These are phyloP conservation scores for Clavispora carvajalis DNA, from an alignment of 805 yeast genomes.

Conservation along the genomic window DNA sequence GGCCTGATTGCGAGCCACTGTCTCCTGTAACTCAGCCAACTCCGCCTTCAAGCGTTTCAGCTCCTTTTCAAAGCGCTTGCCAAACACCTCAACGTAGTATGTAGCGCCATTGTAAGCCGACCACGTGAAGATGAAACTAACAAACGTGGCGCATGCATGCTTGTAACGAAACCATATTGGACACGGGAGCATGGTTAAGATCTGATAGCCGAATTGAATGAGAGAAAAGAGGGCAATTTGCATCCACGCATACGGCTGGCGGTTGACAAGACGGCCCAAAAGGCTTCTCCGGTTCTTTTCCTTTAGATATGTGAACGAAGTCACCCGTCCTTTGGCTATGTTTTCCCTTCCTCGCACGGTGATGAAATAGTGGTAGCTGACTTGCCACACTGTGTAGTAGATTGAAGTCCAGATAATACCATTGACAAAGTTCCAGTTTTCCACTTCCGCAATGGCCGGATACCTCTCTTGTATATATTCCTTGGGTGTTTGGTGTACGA, in stretches of 20 bases:
- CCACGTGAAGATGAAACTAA: constrained; percentile 65
- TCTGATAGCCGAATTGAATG: constrained; percentile 82
- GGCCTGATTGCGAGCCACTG: constrained; percentile 8
- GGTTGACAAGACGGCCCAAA: constrained; percentile 73
- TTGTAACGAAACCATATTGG: constrained; percentile 82
- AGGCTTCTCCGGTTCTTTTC: constrained; percentile 58
- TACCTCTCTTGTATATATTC: constrained; percentile 54
- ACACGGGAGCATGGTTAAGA: constrained; percentile 80
- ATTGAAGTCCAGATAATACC: constrained; percentile 77
- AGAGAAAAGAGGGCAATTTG: constrained; percentile 84
- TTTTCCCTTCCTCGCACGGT: constrained; percentile 74
- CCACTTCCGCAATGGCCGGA: constrained; percentile 70
- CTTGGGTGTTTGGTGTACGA: constrained; percentile 69
- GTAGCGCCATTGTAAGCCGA: constrained; percentile 95
- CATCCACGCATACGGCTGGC: constrained; percentile 72
- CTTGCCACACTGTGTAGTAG: constrained; percentile 87
- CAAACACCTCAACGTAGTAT: constrained; percentile 87
- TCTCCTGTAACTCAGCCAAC: constrained; percentile 54
- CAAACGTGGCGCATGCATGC: constrained; percentile 59
- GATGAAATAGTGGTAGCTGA: constrained; percentile 83
- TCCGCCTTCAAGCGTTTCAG: constrained; percentile 67
- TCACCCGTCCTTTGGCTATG: constrained; percentile 79
- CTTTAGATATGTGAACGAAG: constrained; percentile 82
- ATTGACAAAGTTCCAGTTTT: constrained; percentile 61
- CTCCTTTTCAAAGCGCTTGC: constrained; percentile 83